These are phyloP conservation scores for Escallonia herrerae DNA, from an alignment of 129 eudicot genomes.

Conservation along the genomic window DNA sequence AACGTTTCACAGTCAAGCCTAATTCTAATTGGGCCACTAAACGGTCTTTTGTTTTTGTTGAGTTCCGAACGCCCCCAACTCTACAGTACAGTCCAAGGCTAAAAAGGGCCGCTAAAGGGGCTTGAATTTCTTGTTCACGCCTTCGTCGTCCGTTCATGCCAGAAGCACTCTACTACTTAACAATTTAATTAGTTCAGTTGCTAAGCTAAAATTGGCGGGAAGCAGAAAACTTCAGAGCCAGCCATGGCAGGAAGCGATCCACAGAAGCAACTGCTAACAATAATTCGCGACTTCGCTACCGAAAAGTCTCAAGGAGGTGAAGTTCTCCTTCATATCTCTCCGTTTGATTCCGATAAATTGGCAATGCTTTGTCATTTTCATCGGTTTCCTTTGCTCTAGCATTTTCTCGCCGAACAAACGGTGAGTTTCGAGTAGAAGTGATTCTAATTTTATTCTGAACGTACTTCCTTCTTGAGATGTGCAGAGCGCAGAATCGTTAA, in stretches of 20 bases:
- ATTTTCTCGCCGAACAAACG: background rate
- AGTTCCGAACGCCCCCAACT: no score
- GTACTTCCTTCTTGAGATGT: background rate
- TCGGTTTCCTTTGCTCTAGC: background rate
- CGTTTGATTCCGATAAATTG: background rate
- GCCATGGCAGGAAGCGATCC: conserved; percentile 51
- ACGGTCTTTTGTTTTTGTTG: no score
- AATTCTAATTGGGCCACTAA: no score
- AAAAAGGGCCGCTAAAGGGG: no score
- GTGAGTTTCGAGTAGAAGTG: background rate
- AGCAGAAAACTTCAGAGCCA: conserved; percentile 9
- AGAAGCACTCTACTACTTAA: no score
- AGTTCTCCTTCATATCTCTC: conserved; percentile 6
- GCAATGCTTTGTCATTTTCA: background rate
- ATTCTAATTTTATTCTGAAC: background rate
- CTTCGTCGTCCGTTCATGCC: no score
- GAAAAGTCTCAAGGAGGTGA: conserved; percentile 79
- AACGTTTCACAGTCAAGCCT: no score
- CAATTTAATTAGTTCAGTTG: background rate
- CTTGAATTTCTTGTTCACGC: no score
- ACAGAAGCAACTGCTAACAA: conserved; percentile 55
- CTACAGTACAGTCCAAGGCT: no score
- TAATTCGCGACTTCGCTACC: conserved; percentile 62
- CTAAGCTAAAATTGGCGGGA: conserved; percentile 22
- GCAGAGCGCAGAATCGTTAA: conserved; percentile 62